A percentile compares a stretch with the other conserved stretches of the same genome.
Evolutionary conservation across 495 filamentous ascomycete species (phyloP).

Genomic region (Arthonia radiata): DNA sequence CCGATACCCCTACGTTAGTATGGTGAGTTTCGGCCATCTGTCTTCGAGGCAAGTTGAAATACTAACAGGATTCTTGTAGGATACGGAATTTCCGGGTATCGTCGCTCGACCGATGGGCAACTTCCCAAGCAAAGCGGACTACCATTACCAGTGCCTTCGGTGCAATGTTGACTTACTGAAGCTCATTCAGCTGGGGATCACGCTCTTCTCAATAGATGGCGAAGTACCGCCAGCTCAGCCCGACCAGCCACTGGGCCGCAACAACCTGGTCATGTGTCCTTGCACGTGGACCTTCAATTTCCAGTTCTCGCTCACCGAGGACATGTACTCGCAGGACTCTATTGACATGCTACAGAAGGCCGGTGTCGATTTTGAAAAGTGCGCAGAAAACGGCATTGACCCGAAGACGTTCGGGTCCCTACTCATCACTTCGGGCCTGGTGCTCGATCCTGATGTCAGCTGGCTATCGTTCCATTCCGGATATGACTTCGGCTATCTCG

Average conservation of each 20-base stretch:
- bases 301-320: slow-evolving; percentile 72
- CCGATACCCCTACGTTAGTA: slow-evolving; percentile 80
- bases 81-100: slow-evolving; percentile 92
- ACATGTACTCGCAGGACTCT: slow-evolving; percentile 90
- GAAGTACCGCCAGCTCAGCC: slow-evolving; percentile 51
- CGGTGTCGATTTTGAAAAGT: slow-evolving; percentile 64
- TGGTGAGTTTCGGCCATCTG: slow-evolving; percentile 69
- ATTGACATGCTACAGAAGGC: slow-evolving; percentile 68
- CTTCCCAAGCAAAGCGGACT: slow-evolving; percentile 83
- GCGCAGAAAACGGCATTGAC: slow-evolving; percentile 77
- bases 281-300: slow-evolving; percentile 99
- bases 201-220: slow-evolving; percentile 67
- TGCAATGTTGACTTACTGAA: slow-evolving; percentile 94
- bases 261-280: slow-evolving; percentile 38
- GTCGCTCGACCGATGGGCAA: slow-evolving; percentile 84
- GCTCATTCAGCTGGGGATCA: slow-evolving; percentile 89
- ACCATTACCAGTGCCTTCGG: slow-evolving; percentile 93
- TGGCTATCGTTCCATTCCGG: slow-evolving; percentile 99
- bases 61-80: slow-evolving; percentile 26
- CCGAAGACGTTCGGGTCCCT: slow-evolving; percentile 68
- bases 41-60: background rate
- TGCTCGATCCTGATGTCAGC: slow-evolving; percentile 64
- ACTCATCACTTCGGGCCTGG: slow-evolving; percentile 72
- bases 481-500: slow-evolving; percentile 92
- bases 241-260: slow-evolving; percentile 19